phyloP scores from a whole-genome alignment of 2,329 filamentous ascomycete species.

The Talaromyces sp. region DNA sequence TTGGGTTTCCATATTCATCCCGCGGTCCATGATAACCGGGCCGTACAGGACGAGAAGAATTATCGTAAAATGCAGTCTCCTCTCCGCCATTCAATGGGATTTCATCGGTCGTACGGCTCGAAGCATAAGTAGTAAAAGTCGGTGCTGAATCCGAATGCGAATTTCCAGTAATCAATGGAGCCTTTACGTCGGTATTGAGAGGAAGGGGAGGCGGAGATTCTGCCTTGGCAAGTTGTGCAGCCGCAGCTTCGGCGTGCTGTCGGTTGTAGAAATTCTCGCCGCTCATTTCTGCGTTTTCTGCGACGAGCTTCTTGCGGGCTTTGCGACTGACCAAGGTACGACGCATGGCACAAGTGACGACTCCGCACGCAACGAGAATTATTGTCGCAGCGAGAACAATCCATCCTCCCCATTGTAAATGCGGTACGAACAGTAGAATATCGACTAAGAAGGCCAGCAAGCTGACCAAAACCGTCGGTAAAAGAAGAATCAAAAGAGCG shows the following conservation, averaged over 20 bases:
- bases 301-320: slow-evolving; percentile 86
- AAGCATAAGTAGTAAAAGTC: slow-evolving; percentile 46
- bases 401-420: slow-evolving; percentile 91
- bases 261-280: slow-evolving; percentile 85
- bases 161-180: slow-evolving; percentile 57
- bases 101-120: slow-evolving; percentile 18
- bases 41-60: slow-evolving; percentile 6
- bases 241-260: slow-evolving; percentile 39
- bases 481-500: slow-evolving; percentile 76
- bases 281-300: slow-evolving; percentile 94
- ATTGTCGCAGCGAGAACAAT: slow-evolving; percentile 87
- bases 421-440: slow-evolving; percentile 88
- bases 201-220: slow-evolving; percentile 51
- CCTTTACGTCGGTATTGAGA: slow-evolving; percentile 52
- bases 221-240: slow-evolving; percentile 35
- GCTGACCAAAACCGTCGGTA: slow-evolving; percentile 78
- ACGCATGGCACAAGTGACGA: slow-evolving; percentile 93
- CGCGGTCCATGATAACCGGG: slow-evolving; percentile 35
- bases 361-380: slow-evolving; percentile 72
- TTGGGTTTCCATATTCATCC: slow-evolving; percentile 41
- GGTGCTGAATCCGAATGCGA: slow-evolving; percentile 43
- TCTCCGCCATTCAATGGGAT: neutral
- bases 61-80: neutral
- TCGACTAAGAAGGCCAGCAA: slow-evolving; percentile 89
- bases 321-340: slow-evolving; percentile 87